Percentiles rank a stretch among this genome's conserved stretches.
Conservation (phyloP, 2,329 filamentous ascomycete species). For the Ceratocystis smalleyi region DNA sequence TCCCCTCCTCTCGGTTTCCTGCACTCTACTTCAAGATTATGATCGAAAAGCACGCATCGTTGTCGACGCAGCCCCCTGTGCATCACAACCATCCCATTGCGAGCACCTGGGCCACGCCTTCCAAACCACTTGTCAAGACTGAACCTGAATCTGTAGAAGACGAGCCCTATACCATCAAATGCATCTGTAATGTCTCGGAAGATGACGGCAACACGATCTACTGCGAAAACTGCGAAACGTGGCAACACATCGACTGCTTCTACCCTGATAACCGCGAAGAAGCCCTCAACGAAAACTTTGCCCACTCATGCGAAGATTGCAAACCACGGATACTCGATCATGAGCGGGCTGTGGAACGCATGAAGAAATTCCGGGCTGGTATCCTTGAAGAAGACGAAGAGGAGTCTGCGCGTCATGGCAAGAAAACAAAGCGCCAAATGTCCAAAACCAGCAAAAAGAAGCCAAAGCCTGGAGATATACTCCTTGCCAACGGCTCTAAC, state of each 20-base stretch:
- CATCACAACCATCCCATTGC: conserved; percentile 36
- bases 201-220: conserved; percentile 97
- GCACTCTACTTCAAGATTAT: conserved; percentile 38
- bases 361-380: conserved; percentile 27
- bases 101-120: conserved; percentile 25
- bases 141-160: conserved; percentile 34
- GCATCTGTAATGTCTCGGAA: conserved; percentile 83
- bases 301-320: conserved; percentile 83
- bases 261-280: conserved; percentile 60
- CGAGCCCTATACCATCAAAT: conserved; percentile 90
- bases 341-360: conserved; percentile 57
- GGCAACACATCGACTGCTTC: conserved; percentile 97
- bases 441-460: conserved; percentile 84
- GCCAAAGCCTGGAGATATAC: conserved; percentile 51
- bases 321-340: conserved; percentile 60
- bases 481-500: conserved; percentile 35
- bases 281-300: conserved; percentile 53
- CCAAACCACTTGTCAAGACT: conserved; percentile 25
- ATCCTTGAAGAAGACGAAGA: conserved; percentile 34
- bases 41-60: conserved; percentile 41
- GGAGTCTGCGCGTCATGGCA: conserved; percentile 41
- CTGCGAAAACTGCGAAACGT: conserved; percentile 89
- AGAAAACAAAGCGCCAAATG: conserved; percentile 57
- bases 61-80: conserved; percentile 40
- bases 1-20: conserved; percentile 19